Evolutionary conservation across 73 alveolate species (phyloP), one percentile per base, ranked within the genome.

Genomic region (Paramecium biaurelia): DNA sequence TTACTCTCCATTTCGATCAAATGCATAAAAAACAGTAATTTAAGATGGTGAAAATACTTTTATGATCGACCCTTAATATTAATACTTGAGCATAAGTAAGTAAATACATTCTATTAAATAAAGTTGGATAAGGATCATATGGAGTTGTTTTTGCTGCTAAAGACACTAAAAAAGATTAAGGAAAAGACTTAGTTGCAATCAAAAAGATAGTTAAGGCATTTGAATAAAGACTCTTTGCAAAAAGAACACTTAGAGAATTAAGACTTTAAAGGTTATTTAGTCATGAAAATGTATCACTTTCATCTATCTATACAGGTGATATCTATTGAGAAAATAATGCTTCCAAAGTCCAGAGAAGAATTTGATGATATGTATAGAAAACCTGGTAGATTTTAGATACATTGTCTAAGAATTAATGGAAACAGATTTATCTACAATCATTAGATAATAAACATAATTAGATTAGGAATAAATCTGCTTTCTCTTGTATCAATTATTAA

Each of bases 341-440:
- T 92, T 42, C 97, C 97, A 23, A 85, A 85, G 59, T 68, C 90
- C 26, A 95, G 92, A 90, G 95, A 93, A 70, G 87, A 93, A 70
- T 95, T 93, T 70, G 86, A 95, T 5, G 95, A 93, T 24, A 93
- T 95, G 87, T 95, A 93, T 58, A 85, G 57, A 85, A 57, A 63
- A 63, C 41, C 49, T 63, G 84, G 84, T 63, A 30, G 84, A 63
- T 63, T 63, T 63, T 85, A 92, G 94, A 37, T 94, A 95, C 88
- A 70, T 95, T 5, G 96, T 95, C 20, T 93, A 97, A 85, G 98
- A 96, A 86, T 94, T 96, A 49, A 96, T 96, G 98, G 99, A 96
- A 90, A 96, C 99, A 28, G 99, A 96, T 92, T 85, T 96, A n/a
- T 95, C 94, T 59, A 35, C 96, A n/a, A 96, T 96, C 58, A 92